Base-by-base conservation (phyloP, 495 filamentous ascomycete species). In the Lophiostoma macrostomum region DNA sequence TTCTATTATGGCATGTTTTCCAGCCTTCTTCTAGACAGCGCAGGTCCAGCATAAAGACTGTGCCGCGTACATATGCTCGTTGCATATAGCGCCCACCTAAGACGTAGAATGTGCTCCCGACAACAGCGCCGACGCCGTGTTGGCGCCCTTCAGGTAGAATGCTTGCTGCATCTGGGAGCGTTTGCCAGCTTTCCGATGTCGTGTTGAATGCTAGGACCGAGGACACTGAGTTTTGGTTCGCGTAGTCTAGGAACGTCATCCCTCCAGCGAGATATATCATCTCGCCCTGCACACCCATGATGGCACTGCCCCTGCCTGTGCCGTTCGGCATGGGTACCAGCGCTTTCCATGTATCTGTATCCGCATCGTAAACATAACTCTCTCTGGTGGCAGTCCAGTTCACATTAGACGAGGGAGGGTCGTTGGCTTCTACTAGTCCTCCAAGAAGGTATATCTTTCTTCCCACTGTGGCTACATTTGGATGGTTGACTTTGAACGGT, bases 391-490 rank as follows among this genome's bases (percentile, higher is more conserved):
- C 37, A 8, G 1, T 19, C 30, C 69, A 72, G 0, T 62, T 53
- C 28, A 44, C 63, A 7, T 42, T 5, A 25, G 23, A 13, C 8
- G 6, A 29, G 12, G 30, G n/a, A 2, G 36, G 43, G 4, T 55
- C 60, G 0, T 52, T 41, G 12, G 50, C 34, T n/a, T n/a, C n/a
- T n/a, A n/a, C n/a, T 7, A 67, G 50, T 13, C 68, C 67, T 25
- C 72, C 70, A 5, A 73, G 64, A 7, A 73, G 39, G 40, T 69
- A 73, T 44, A 74, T 58, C 50, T 71, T 72, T 12, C 61, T 67
- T 16, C 67, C 58, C 1, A 32, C 57, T 1, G 58, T 64, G 20
- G 61, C 71, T 16, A 41, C 61, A 44, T 74, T 72, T 47, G 57
- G 39, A 23, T 74, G 69, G 39, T 69, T 70, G 25, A 72, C 42